Conservation (phyloP, 257 asterid genomes). For the Solanum gracilifrons region DNA sequence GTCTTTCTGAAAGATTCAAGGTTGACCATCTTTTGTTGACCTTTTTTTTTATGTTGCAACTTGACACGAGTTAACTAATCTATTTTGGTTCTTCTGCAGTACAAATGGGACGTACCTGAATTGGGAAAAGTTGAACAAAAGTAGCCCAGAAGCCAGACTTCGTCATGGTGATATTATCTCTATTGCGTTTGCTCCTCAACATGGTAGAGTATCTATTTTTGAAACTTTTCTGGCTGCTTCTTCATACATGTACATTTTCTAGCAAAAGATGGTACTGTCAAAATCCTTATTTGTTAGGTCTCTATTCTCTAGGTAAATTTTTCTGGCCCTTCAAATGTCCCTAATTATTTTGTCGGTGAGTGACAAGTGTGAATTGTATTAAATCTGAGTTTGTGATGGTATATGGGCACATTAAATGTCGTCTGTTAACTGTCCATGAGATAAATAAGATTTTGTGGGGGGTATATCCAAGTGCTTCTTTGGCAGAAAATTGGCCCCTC, state of each 20-base stretch:
- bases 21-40: constrained; percentile 19
- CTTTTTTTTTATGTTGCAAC: constrained; percentile 1
- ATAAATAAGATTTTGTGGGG: neutral
- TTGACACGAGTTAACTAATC: constrained; percentile 17
- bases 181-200: constrained; percentile 69
- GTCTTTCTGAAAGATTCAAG: constrained; percentile 84
- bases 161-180: constrained; percentile 91
- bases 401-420: neutral
- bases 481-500: neutral
- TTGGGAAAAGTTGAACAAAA: constrained; percentile 69
- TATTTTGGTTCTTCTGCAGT: constrained; percentile 37
- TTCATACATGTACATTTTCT: neutral
- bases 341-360: neutral
- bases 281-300: neutral
- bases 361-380: neutral
- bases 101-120: constrained; percentile 93
- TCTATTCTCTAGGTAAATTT: neutral
- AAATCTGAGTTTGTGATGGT: neutral
- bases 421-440: neutral
- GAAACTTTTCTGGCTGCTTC: neutral
- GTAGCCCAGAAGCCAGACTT: constrained; percentile 56
- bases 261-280: neutral
- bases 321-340: neutral
- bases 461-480: neutral
- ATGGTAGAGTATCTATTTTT: constrained; percentile 41